phyloP scores from a whole-genome alignment of 495 filamentous ascomycete genomes.

The Aspergillus olivimuriae region DNA sequence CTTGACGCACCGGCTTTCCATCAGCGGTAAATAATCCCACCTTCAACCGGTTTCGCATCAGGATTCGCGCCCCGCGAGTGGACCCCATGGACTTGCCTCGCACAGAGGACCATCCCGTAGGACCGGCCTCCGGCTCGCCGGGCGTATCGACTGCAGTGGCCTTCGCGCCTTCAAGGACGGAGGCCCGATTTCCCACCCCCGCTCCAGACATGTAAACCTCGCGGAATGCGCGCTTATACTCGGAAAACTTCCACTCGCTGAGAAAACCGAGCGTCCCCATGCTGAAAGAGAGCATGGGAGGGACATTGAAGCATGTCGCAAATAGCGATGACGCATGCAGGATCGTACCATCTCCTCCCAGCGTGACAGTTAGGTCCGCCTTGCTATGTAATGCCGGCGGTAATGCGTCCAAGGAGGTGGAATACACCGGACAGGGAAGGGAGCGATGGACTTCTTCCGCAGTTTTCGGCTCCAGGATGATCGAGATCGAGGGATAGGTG shows the following conservation, averaged over 20 bases:
- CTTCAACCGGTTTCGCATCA: slow-evolving; percentile 79
- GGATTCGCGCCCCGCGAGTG: slow-evolving; percentile 63
- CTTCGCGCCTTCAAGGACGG: slow-evolving; percentile 24
- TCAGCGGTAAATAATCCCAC: slow-evolving; percentile 68
- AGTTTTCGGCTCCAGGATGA: slow-evolving; percentile 75
- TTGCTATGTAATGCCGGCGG: slow-evolving; percentile 50
- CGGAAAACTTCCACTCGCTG: slow-evolving; percentile 91
- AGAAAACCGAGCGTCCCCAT: slow-evolving; percentile 96
- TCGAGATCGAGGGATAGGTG: slow-evolving; percentile 72
- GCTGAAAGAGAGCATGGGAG: slow-evolving; percentile 89
- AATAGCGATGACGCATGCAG: slow-evolving; percentile 88
- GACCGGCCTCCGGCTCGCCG: slow-evolving; percentile 20
- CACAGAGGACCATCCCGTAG: slow-evolving; percentile 62
- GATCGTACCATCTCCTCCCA: slow-evolving; percentile 95
- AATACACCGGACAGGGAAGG: slow-evolving; percentile 73
- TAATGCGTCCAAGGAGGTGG: slow-evolving; percentile 28
- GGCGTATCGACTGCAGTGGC: slow-evolving; percentile 12
- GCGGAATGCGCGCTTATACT: slow-evolving; percentile 83
- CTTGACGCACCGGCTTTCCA: slow-evolving; percentile 42
- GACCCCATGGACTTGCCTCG: slow-evolving; percentile 78
- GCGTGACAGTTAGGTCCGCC: slow-evolving; percentile 77
- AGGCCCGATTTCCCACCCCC: slow-evolving; percentile 42
- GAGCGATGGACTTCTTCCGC: slow-evolving; percentile 67
- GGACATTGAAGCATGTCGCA: slow-evolving; percentile 70
- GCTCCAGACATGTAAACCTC: slow-evolving; percentile 93